These are phyloP conservation scores for Microdochium trichocladiopsis DNA, from an alignment of 2,329 filamentous ascomycete species.

Conservation along the genomic window DNA sequence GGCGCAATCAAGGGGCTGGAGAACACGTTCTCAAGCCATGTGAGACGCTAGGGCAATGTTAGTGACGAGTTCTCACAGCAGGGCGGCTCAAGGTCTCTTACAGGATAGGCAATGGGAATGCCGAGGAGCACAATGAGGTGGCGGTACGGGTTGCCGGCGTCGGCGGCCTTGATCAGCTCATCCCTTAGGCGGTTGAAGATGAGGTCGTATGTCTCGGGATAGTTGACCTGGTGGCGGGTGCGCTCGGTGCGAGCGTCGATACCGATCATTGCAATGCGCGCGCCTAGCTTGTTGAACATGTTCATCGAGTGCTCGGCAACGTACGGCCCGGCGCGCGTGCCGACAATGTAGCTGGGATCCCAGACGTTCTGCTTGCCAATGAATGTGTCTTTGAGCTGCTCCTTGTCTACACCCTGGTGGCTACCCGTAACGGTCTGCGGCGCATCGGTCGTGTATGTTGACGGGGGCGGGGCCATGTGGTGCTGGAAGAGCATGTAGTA, in stretches of 20 bases:
- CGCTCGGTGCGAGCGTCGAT: slow-evolving; percentile 93
- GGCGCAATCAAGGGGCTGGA: slow-evolving; percentile 80
- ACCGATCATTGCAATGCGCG: slow-evolving; percentile 76
- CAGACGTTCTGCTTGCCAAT: slow-evolving; percentile 44
- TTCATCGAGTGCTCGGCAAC: slow-evolving; percentile 84
- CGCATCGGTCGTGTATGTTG: slow-evolving; percentile 69
- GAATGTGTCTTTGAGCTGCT: slow-evolving; percentile 68
- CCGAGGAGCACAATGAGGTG: slow-evolving; percentile 84
- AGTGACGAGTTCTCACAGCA: no score
- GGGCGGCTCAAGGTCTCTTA: no score
- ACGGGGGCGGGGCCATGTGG: slow-evolving; percentile 75
- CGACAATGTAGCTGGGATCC: slow-evolving; percentile 73
- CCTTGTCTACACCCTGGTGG: slow-evolving; percentile 58
- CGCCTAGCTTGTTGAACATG: slow-evolving; percentile 77
- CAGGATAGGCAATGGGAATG: slow-evolving; percentile 79
- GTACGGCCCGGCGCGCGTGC: slow-evolving; percentile 74
- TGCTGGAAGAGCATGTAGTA: slow-evolving; percentile 99
- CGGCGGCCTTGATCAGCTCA: slow-evolving; percentile 65
- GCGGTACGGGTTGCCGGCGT: slow-evolving; percentile 67
- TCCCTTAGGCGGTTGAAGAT: slow-evolving; percentile 70
- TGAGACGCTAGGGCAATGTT: slow-evolving; percentile 54
- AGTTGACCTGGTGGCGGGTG: slow-evolving; percentile 90
- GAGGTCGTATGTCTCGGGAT: slow-evolving; percentile 80
- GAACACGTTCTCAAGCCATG: slow-evolving; percentile 95
- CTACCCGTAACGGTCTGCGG: slow-evolving; percentile 42